phyloP scores from a whole-genome alignment of 805 yeast species.

The Starmerella riodocensis region DNA sequence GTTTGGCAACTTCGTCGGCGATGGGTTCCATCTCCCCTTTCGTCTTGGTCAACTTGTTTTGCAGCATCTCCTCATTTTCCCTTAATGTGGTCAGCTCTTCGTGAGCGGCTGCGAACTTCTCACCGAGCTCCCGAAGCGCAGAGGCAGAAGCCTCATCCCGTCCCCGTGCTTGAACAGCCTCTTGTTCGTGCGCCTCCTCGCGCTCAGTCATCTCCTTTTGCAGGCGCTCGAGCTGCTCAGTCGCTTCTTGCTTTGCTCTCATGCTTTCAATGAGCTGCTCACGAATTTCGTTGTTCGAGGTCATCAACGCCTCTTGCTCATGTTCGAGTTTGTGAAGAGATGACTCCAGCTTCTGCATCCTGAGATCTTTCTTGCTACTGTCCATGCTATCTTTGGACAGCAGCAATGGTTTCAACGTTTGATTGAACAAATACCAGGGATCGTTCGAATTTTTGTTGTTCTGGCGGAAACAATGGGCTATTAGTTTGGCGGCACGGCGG shows the following conservation, averaged over 20 bases:
- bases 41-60: neutral
- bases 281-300: conserved; percentile 28
- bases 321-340: conserved; percentile 22
- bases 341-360: conserved; percentile 25
- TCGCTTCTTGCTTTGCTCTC: conserved; percentile 27
- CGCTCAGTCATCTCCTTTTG: conserved; percentile 5
- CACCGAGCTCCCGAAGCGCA: conserved; percentile 13
- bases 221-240: conserved; percentile 24
- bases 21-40: neutral
- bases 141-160: conserved; percentile 15
- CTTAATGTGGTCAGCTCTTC: neutral
- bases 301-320: conserved; percentile 26
- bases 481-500: conserved; percentile 54
- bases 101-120: conserved; percentile 1
- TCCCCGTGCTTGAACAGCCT: conserved; percentile 7
- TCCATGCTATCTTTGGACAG: conserved; percentile 31
- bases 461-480: conserved; percentile 47
- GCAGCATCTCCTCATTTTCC: neutral
- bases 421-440: conserved; percentile 70
- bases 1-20: neutral
- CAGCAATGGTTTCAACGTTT: conserved; percentile 61
- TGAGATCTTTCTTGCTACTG: conserved; percentile 18
- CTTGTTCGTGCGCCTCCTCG: conserved; percentile 11
- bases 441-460: conserved; percentile 38
- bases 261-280: conserved; percentile 28